Conservation (phyloP, 805 yeast genomes). For the Scheffersomyces ergatensis region DNA sequence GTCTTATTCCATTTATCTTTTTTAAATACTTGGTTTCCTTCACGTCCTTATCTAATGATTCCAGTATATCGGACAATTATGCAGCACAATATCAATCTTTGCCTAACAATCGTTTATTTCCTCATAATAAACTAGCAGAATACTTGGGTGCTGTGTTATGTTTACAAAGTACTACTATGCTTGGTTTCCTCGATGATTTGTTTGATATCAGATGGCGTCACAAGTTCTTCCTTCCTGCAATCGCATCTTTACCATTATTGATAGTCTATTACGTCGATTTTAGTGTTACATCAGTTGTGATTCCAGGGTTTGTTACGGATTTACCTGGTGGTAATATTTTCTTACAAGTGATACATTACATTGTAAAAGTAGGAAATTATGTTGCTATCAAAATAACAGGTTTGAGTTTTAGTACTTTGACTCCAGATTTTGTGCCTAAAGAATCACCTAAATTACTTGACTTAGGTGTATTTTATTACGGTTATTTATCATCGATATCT, state of each 20-base stretch:
- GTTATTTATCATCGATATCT: conserved; percentile 86
- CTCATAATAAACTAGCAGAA: conserved; percentile 80
- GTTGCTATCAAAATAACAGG: conserved; percentile 33
- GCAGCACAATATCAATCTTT: conserved; percentile 31
- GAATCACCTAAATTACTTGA: conserved; percentile 55
- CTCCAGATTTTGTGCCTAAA: conserved; percentile 34
- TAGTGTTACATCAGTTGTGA: conserved; percentile 82
- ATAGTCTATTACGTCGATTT: conserved; percentile 92
- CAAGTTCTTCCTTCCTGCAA: conserved; percentile 91
- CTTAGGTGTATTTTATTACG: conserved; percentile 76
- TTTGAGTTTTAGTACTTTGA: conserved; percentile 35
- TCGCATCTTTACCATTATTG: conserved; percentile 87
- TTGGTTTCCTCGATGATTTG: conserved; percentile 91
- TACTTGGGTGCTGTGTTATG: conserved; percentile 83
- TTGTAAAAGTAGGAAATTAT: conserved; percentile 28
- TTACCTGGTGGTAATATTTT: conserved; percentile 24
- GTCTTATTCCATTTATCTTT: conserved; percentile 85
- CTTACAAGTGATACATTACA: conserved; percentile 16
- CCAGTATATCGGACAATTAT: conserved; percentile 28
- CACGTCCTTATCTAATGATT: conserved; percentile 33
- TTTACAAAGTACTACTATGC: conserved; percentile 74
- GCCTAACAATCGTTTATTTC: conserved; percentile 48
- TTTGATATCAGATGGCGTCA: conserved; percentile 98
- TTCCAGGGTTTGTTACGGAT: conserved; percentile 66
- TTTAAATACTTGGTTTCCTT: conserved; percentile 65